Evolutionary conservation across 768 basidiomycete genomes (phyloP).

Genomic region (Hypsizygus marmoreus): DNA sequence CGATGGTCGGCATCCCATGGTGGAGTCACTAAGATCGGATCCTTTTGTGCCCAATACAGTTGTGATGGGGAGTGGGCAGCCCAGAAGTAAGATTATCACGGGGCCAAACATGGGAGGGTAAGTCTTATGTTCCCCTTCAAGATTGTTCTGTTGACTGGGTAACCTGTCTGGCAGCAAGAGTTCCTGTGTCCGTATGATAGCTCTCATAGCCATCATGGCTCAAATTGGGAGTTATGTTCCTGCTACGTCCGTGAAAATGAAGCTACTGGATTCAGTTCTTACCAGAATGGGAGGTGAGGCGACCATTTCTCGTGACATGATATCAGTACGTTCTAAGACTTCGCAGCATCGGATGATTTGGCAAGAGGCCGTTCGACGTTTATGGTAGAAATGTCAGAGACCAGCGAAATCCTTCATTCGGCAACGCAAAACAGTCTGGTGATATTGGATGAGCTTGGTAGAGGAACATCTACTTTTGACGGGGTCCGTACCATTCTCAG

Average conservation of each 20-base stretch:
- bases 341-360: constrained; percentile 82
- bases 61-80: constrained; percentile 53
- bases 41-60: constrained; percentile 89
- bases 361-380: constrained; percentile 88
- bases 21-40: constrained; percentile 73
- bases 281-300: constrained; percentile 86
- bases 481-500: constrained; percentile 47
- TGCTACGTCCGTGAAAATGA: constrained; percentile 68
- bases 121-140: constrained; percentile 14
- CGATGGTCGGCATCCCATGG: constrained; percentile 92
- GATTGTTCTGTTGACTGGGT: neutral
- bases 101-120: constrained; percentile 86
- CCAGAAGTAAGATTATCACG: constrained; percentile 71
- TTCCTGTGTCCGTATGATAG: constrained; percentile 78
- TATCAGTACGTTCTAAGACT: constrained; percentile 4
- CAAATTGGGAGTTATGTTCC: constrained; percentile 96
- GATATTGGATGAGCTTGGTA: constrained; percentile 86
- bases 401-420: constrained; percentile 81
- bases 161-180: constrained; percentile 60
- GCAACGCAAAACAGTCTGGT: constrained; percentile 80
- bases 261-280: constrained; percentile 81
- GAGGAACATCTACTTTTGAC: constrained; percentile 93
- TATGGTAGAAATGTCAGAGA: constrained; percentile 97
- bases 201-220: constrained; percentile 77
- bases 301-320: neutral